phyloP scores from a whole-genome alignment of 441 rosid genomes.

The Daphne laureola region DNA sequence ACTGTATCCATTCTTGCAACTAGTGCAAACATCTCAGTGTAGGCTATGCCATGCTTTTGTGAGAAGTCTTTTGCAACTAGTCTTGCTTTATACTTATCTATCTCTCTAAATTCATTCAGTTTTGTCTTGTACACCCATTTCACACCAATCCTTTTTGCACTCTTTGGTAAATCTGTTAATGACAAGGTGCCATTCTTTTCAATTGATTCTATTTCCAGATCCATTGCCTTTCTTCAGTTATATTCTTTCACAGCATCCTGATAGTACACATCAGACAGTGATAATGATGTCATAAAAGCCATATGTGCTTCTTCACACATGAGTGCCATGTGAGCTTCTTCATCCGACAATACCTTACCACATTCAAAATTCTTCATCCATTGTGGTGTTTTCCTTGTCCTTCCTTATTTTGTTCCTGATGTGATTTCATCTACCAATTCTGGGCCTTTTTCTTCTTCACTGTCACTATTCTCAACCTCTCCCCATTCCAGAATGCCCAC shows the following conservation, averaged over 20 bases:
- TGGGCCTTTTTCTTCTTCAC: too few relatives aligned
- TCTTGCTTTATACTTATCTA: neutral
- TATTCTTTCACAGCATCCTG: neutral
- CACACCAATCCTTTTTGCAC: neutral
- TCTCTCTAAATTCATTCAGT: neutral
- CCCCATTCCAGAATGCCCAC: too few relatives aligned
- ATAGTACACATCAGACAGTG: too few relatives aligned
- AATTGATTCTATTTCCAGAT: neutral
- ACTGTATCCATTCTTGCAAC: neutral
- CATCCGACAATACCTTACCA: too few relatives aligned
- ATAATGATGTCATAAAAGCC: too few relatives aligned
- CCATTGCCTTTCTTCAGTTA: neutral
- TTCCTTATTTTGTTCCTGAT: too few relatives aligned
- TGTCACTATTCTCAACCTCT: too few relatives aligned
- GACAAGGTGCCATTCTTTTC: neutral
- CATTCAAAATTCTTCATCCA: too few relatives aligned
- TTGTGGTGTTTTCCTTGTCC: too few relatives aligned
- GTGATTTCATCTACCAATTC: too few relatives aligned
- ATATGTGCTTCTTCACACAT: too few relatives aligned
- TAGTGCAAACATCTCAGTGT: neutral
- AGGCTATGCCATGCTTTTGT: neutral
- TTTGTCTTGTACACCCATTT: neutral
- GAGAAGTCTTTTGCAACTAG: neutral
- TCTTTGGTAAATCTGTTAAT: neutral
- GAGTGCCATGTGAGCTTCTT: too few relatives aligned